Evolutionary conservation across 768 basidiomycete species (phyloP), one percentile per base, ranked within the genome.

Genomic region (Hortiboletus flavorubellus): DNA sequence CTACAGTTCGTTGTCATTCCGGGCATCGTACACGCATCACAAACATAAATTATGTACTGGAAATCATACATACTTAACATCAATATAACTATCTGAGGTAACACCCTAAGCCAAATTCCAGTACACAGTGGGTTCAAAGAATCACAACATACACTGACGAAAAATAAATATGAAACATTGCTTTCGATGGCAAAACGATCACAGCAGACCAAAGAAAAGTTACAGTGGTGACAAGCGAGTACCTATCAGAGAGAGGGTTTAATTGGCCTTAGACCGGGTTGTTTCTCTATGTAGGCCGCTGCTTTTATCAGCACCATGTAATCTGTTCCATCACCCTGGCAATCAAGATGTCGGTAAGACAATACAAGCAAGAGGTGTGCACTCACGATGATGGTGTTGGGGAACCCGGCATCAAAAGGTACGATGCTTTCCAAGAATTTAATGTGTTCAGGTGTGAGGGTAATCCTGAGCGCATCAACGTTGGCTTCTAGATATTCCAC

Each of bases 401-500:
- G 74, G 65, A 77, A 78, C 15, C 76, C 75, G n/a, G 55, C 35
- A 35, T 72, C 67, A 54, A 75, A 76, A 3, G 73, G 71, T 15
- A 65, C 14, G 26, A 66, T 58, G 23, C 63, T 55, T 37, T 79
- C 76, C 41, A 78, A 60, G 41, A 56, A 64, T 40, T 63, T 62
- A 39, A 76, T 70, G 40, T 78, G 76, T 48, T 70, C 69, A 0
- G 59, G 56, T 1, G 72, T 68, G 47, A 77, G 73, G 10, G 63
- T 58, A 46, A 78, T 68, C 37, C 70, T 65, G 31, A 79, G 65
- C 14, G 75, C 75, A 56, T 77, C 68, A 35, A 78, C 52, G 58
- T 76, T 80, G 51, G 70, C 72, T 34, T 61, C 46, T 26, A 78
- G 60, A 44, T 79, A 73, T 60, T 76, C 73, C 34, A 74, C 55